Base-by-base conservation (phyloP, 441 rosid species). In the Pelargonium cotyledonis region DNA sequence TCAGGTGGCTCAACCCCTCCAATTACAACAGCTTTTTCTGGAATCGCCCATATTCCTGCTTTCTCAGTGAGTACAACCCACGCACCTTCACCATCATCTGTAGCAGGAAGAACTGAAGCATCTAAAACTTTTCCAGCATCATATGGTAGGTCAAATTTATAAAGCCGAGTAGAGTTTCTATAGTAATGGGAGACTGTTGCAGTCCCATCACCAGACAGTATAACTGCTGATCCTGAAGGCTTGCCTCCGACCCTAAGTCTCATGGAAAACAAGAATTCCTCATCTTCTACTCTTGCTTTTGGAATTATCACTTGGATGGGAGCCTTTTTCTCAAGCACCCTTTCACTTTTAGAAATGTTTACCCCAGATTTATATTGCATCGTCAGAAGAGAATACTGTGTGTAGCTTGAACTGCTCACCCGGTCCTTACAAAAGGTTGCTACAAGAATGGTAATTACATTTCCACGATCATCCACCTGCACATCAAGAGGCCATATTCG, bases 11-110 rank as follows among this genome's bases (percentile, higher is more conserved):
- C 91, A 69, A 95, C 95, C 72, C 94, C 98, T 74, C 99, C 97
- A 70, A 89, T 83, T 58, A 87, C 75, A 62, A 92, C 80, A 74
- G 91, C 92, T 74, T 85, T 90, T 78, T 92, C 96, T 61, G 99
- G 97, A 81, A 91, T 90, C 71, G 94, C 96, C 99, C 99, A 94
- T 71, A 94, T 85, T 77, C 99, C 96, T 6, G 97, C 96, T 82
- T 86, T 90, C 84, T 90, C 96, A 35, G 99, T 91, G 62, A 95
- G 76, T 69, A 91, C 87, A 82, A 89, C 84, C 99, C 99, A 95
- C 26, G 96, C 88, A 78, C 99, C 89, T 78, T 85, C 97, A 70
- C 81, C 81, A 38, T 85, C 94, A 77, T 86, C 92, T 69, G 83
- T 71, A 72, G 91, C 72, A 41, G 91, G 87, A 76, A 91, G 92